Conservation (phyloP, 1,139 yeast genomes). For the Debaryomyces psychrophilus region DNA sequence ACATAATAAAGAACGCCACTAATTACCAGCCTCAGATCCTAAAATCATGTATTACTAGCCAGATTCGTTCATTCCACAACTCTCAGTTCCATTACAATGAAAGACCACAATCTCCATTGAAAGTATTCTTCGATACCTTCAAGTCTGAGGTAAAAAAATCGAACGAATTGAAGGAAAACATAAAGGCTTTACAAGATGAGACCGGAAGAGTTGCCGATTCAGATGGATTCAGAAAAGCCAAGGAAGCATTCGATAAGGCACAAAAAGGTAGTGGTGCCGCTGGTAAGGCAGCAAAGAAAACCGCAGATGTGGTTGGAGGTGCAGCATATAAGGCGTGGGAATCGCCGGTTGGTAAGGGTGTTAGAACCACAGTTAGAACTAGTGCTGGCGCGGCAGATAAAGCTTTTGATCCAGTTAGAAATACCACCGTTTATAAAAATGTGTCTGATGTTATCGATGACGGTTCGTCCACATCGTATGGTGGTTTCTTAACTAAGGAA, state of each 20-base stretch:
- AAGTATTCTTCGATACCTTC: slow-evolving; percentile 93
- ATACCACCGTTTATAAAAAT: slow-evolving; percentile 87
- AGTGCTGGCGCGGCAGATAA: slow-evolving; percentile 85
- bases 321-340: slow-evolving; percentile 97
- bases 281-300: slow-evolving; percentile 79
- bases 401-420: slow-evolving; percentile 91
- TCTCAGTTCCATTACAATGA: slow-evolving; percentile 15
- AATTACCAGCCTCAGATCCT: not conserved
- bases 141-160: slow-evolving; percentile 88
- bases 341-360: slow-evolving; percentile 86
- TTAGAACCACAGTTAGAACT: slow-evolving; percentile 76
- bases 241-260: slow-evolving; percentile 88
- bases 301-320: slow-evolving; percentile 92
- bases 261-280: slow-evolving; percentile 81
- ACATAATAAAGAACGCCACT: slow-evolving; percentile 13
- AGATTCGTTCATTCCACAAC: slow-evolving; percentile 7
- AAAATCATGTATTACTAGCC: slow-evolving; percentile 4
- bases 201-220: slow-evolving; percentile 94
- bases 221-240: slow-evolving; percentile 90
- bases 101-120: slow-evolving; percentile 72
- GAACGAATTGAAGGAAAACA: slow-evolving; percentile 85
- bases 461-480: slow-evolving; percentile 85
- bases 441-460: slow-evolving; percentile 90
- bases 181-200: slow-evolving; percentile 94
- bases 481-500: slow-evolving; percentile 89